A percentile compares a stretch with the other conserved stretches of the same genome.
Conservation (phyloP, 331 rosid genomes). For the Telfairia occidentalis region DNA sequence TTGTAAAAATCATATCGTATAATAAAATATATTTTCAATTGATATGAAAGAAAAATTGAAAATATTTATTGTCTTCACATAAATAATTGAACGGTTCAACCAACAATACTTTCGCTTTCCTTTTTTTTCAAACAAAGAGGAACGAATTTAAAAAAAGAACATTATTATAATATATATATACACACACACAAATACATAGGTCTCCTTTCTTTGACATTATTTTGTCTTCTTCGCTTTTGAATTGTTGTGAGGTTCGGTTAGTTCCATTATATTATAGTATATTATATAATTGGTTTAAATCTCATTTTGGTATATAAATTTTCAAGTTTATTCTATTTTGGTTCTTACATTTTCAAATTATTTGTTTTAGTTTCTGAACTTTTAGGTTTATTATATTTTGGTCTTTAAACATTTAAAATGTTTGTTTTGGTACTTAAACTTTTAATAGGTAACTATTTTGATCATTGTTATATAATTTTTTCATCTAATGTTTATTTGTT, state of each 20-base stretch:
- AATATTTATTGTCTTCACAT: neutral
- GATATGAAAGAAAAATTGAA: neutral
- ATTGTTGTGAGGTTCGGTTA: neutral
- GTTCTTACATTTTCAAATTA: too few species aligned
- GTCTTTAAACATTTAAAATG: too few species aligned
- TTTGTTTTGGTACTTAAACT: too few species aligned
- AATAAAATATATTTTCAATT: neutral
- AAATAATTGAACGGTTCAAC: neutral
- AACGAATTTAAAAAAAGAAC: neutral
- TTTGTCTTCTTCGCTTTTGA: neutral
- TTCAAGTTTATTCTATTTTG: too few species aligned
- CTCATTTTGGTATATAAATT: too few species aligned
- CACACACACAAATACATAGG: neutral
- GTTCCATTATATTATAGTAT: neutral
- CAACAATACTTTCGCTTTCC: neutral
- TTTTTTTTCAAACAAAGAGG: neutral
- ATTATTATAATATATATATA: neutral
- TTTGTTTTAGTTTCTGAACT: too few species aligned
- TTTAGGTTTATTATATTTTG: too few species aligned
- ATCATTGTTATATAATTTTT: too few species aligned
- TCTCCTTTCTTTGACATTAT: neutral
- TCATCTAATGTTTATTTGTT: too few species aligned
- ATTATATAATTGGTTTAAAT: too few species aligned
- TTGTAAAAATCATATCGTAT: neutral
- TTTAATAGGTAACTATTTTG: too few species aligned